Evolutionary conservation across 176 grass and related monocot species (phyloP).

Genomic region (Avena atlantica): DNA sequence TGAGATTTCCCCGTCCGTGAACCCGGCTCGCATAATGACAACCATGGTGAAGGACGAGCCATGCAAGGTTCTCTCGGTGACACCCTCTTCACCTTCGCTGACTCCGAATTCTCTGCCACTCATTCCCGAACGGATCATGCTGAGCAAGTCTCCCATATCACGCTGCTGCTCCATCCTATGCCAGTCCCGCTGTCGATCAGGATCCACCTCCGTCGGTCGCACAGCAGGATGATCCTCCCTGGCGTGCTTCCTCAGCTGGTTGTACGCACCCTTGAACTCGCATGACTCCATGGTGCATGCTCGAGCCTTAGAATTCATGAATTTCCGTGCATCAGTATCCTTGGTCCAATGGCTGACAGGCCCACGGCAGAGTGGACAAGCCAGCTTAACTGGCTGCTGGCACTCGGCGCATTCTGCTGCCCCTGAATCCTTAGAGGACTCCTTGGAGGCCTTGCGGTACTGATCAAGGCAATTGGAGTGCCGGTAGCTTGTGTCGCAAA

Average conservation of each 20-base stretch:
- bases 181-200: constrained; percentile 76
- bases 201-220: constrained; percentile 77
- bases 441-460: constrained; percentile 72
- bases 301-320: constrained; percentile 71
- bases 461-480: constrained; percentile 86
- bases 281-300: constrained; percentile 75
- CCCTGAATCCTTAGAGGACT: constrained; percentile 53
- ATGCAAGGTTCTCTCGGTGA: constrained; percentile 23
- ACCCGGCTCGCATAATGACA: constrained; percentile 48
- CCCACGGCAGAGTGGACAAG: constrained; percentile 76
- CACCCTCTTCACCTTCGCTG: constrained; percentile 49
- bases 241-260: constrained; percentile 78
- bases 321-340: constrained; percentile 58
- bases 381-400: constrained; percentile 48
- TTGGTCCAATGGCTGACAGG: constrained; percentile 66
- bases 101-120: constrained; percentile 40
- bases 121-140: constrained; percentile 70
- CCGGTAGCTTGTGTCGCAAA: constrained; percentile 77
- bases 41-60: constrained; percentile 62
- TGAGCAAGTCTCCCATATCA: constrained; percentile 82
- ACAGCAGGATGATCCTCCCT: constrained; percentile 67
- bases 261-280: constrained; percentile 67
- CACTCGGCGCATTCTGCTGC: constrained; percentile 37
- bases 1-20: not conserved
- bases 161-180: constrained; percentile 83